Conservation (phyloP, 805 yeast genomes). For the Ogataea paraovalis region DNA sequence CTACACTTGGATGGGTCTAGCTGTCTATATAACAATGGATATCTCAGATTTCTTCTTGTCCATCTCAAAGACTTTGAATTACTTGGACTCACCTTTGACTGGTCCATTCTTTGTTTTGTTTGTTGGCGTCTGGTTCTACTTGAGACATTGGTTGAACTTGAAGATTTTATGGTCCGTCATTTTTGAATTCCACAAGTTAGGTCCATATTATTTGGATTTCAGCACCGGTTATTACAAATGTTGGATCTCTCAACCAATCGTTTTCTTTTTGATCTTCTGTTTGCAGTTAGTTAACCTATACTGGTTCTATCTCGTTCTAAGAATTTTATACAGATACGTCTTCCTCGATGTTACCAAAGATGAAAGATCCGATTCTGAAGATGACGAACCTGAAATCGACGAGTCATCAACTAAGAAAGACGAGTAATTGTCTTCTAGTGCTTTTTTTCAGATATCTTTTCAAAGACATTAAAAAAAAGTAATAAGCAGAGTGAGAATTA, state of each 20-base stretch:
- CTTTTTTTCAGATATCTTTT: no score
- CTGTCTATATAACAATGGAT: conserved; percentile 93
- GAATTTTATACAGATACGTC: conserved; percentile 68
- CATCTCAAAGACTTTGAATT: conserved; percentile 79
- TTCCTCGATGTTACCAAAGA: conserved; percentile 61
- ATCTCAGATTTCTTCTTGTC: conserved; percentile 87
- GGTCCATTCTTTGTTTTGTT: conserved; percentile 69
- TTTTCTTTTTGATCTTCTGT: conserved; percentile 70
- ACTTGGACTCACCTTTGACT: conserved; percentile 63
- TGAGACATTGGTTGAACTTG: conserved; percentile 83
- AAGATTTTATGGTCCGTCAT: conserved; percentile 77
- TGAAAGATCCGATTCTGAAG: conserved; percentile 86
- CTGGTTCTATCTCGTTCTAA: conserved; percentile 80
- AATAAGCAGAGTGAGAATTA: not conserved
- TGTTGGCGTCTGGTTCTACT: conserved; percentile 73
- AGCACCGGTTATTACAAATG: conserved; percentile 93
- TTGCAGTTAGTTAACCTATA: conserved; percentile 81
- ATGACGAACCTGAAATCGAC: conserved; percentile 35
- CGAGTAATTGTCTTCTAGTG: no score
- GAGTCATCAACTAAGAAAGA: not conserved
- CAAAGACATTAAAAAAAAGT: no score
- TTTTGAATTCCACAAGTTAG: conserved; percentile 84
- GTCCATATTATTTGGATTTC: conserved; percentile 77
- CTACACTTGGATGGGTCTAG: conserved; percentile 93
- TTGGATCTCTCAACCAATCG: conserved; percentile 90